Evolutionary conservation across 2,329 filamentous ascomycete species (phyloP), one percentile per base, ranked within the genome.

Genomic region (Verruconis gallopava): DNA sequence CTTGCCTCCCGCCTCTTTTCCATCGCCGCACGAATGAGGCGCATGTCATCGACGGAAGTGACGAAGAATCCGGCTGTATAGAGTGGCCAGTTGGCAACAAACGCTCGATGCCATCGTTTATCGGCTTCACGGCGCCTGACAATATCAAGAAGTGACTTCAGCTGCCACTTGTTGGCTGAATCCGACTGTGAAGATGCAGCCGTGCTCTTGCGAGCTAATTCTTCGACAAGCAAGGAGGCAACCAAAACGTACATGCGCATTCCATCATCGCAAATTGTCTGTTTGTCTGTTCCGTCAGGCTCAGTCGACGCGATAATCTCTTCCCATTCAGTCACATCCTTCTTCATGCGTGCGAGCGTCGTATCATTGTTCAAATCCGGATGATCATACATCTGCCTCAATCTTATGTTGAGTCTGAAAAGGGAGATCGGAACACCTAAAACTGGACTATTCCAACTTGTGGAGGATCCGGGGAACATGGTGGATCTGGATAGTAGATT

Each of bases 361-460:
- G 6, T n/a, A 9, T 9, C 25, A n/a, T 9, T 30, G 6, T 9
- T 9, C 25, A 30, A 30, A 9, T 30, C n/a, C 25, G n/a, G 25
- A n/a, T 30, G 6, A n/a, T 30, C 25, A n/a, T n/a, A 30, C 25
- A 30, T 30, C 25, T n/a, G 42, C 18, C 47, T 49, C 3, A 44
- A 28, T 18, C 42, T 38, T 4, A 51, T 38, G 9, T 39, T 47
- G 2, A 51, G 44, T n/a, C 48, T 33, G 30, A 47, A 51, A 4
- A 51, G 36, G 11, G 40, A 6, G 12, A 47, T 43, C 4, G 48
- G 46, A 14, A 49, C 39, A 5, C 47, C 50, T 12, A 50, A 44
- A 5, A 50, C 46, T 3, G 49, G 49, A 17, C 48, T 51, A 21
- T 51, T 50, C 5, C 46, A 19, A 13, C 44, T 46, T 14, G 33